Base-by-base conservation (phyloP, 1,139 yeast genomes). In the Debaryomycetaceae sp. region DNA sequence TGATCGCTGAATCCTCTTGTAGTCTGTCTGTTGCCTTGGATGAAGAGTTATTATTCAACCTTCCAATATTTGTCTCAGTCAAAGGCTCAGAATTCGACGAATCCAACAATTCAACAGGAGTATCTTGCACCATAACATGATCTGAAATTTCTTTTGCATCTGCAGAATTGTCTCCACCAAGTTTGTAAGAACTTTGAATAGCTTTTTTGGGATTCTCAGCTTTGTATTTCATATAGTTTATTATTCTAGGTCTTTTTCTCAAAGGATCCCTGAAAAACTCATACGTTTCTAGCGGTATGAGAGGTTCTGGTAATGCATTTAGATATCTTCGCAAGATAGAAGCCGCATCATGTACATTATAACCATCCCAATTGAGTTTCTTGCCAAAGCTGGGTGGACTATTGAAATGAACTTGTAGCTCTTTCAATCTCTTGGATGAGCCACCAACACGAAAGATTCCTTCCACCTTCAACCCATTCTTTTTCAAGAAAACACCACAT, bases 261-360 rank as follows among this genome's bases (percentile, higher is more conserved):
- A 90, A 72, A 2, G 97, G 97, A 40, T 79, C 83, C 56, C 99
- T 77, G 60, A 93, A 93, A 24, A 72, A 71, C 52, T 87, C 91
- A 64, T 93, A 95, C 49, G 81, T 70, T 6, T 78, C 79, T 40
- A 89, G 69, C 0, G 98, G 97, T 20, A 93, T 83, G 45, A 93
- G 76, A 0, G 99, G 98, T 57, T 93, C 98, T 0, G 97, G 96
- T 46, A 93, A 75, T 38, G 91, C 85, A 60, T 91, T 89, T 50
- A 95, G 75, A 60, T 80, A 93, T 48, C 99, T 74, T 59, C 98
- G 76, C 47, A 93, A 76, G 34, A 93, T 75, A 27, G 95, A 87
- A 2, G 98, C 97, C 1, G 97, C 97, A 64, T 95, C 99, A 66
- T 95, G 99, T n/a, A 93, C 98, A 4, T 90, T 89, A 65, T 83